These are phyloP conservation scores for Saturnispora bothae DNA, from an alignment of 805 yeast species.

Conservation along the genomic window DNA sequence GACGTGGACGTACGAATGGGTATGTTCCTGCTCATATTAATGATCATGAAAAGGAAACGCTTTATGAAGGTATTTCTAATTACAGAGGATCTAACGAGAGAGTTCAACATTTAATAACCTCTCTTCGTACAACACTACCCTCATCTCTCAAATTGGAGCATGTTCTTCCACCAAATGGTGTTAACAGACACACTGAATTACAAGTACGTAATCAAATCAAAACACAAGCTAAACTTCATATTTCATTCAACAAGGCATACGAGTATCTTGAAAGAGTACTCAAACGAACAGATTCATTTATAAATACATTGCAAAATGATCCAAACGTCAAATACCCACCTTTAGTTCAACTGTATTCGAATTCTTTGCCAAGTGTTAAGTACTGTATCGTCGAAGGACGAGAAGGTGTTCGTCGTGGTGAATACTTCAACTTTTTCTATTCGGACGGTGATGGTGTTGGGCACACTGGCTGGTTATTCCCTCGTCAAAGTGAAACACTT, in stretches of 20 bases:
- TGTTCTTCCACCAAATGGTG: constrained; percentile 5
- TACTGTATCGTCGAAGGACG: constrained; percentile 58
- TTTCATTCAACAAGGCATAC: constrained; percentile 48
- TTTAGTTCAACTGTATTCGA: constrained; percentile 70
- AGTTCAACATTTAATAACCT: constrained; percentile 2
- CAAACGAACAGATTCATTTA: constrained; percentile 44
- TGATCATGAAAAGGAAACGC: background rate
- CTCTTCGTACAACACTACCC: constrained; percentile 2
- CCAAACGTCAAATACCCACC: constrained; percentile 60
- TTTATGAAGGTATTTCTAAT: constrained; percentile 3
- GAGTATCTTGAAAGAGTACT: constrained; percentile 56
- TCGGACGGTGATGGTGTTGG: constrained; percentile 95
- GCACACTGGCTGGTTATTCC: constrained; percentile 73
- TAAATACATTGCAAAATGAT: constrained; percentile 45
- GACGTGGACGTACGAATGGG: too few species aligned
- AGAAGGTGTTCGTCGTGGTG: constrained; percentile 59
- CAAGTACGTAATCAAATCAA: constrained; percentile 8
- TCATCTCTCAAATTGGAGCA: background rate
- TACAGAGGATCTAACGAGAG: constrained; percentile 3
- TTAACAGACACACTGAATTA: constrained; percentile 7
- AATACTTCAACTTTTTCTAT: constrained; percentile 65
- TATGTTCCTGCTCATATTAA: background rate
- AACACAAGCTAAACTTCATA: constrained; percentile 15
- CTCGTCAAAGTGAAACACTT: constrained; percentile 31
- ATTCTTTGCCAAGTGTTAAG: constrained; percentile 73